Percentiles rank a stretch among this genome's conserved stretches.
These are phyloP conservation scores for Lipomyces chichibuensis DNA, from an alignment of 805 yeast species.

Conservation along the genomic window DNA sequence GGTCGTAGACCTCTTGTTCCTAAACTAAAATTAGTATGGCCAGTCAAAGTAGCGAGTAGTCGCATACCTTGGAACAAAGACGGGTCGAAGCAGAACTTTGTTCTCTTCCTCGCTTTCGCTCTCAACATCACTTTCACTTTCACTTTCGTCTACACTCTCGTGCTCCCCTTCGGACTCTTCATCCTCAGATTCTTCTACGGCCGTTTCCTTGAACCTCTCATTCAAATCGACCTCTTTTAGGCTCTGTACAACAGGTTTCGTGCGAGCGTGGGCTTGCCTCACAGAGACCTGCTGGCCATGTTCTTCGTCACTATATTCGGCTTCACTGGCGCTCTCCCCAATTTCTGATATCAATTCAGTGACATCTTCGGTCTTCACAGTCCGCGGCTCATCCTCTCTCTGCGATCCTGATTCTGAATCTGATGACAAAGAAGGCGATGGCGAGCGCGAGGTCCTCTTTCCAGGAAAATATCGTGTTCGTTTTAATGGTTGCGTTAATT, in stretches of 20 bases:
- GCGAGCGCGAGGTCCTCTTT: slow-evolving; percentile 29
- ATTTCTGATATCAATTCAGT: slow-evolving; percentile 1
- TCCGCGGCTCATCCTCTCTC: neutral
- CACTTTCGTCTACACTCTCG: slow-evolving; percentile 8
- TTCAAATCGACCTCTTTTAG: slow-evolving; percentile 8
- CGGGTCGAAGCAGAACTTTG: slow-evolving; percentile 42
- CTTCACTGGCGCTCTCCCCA: neutral
- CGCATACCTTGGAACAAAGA: slow-evolving; percentile 40
- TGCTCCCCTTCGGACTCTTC: neutral
- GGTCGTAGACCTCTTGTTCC: slow-evolving; percentile 24
- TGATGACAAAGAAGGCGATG: slow-evolving; percentile 19
- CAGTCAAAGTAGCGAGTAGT: neutral
- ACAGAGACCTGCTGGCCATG: neutral
- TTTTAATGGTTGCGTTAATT: slow-evolving; percentile 9
- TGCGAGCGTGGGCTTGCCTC: neutral
- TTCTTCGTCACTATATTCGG: neutral
- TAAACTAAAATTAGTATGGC: slow-evolving; percentile 1
- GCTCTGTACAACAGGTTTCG: slow-evolving; percentile 8
- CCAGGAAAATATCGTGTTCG: slow-evolving; percentile 28
- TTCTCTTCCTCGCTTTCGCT: slow-evolving; percentile 33
- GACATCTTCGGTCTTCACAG: neutral
- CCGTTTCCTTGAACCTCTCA: slow-evolving; percentile 4
- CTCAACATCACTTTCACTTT: slow-evolving; percentile 5
- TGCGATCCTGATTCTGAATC: neutral
- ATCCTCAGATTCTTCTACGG: neutral